phyloP scores from a whole-genome alignment of 176 grass and related monocot genomes.

The Aegilops bicornis region DNA sequence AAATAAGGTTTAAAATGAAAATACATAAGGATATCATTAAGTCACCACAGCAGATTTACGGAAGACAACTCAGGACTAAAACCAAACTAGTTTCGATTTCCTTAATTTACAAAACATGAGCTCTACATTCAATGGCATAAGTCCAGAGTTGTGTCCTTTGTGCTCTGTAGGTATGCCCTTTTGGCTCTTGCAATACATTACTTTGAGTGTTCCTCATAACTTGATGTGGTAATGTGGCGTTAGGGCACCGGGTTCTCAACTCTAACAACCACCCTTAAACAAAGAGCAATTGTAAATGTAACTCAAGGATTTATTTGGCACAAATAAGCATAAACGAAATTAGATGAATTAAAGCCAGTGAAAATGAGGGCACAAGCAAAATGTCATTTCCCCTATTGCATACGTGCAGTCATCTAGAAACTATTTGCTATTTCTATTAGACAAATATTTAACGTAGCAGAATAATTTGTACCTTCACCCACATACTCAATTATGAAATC shows the following conservation, averaged over 20 bases:
- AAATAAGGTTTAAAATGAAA: slow-evolving; percentile 2
- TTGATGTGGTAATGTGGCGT: neutral
- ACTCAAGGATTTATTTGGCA: neutral
- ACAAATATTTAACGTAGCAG: slow-evolving; percentile 21
- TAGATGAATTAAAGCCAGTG: neutral
- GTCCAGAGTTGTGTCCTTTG: neutral
- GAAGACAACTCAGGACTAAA: neutral
- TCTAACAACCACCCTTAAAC: neutral
- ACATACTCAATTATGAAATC: slow-evolving; percentile 99
- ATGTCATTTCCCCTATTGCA: neutral
- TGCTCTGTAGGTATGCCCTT: neutral
- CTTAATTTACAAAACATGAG: slow-evolving; percentile 7
- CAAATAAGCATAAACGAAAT: neutral
- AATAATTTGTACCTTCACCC: slow-evolving; percentile 77
- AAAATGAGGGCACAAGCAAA: neutral
- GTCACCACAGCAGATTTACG: slow-evolving; percentile 6
- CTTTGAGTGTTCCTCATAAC: slow-evolving; percentile 21
- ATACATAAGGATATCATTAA: slow-evolving; percentile 25
- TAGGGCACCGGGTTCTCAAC: slow-evolving; percentile 4
- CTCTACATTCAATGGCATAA: neutral
- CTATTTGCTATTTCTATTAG: slow-evolving; percentile 19
- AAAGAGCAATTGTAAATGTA: neutral
- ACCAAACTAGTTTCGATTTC: neutral
- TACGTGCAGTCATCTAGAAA: neutral
- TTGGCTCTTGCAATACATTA: neutral